Evolutionary conservation across 352 stramenopile species (phyloP).

Genomic region (Phytophthora constricta): DNA sequence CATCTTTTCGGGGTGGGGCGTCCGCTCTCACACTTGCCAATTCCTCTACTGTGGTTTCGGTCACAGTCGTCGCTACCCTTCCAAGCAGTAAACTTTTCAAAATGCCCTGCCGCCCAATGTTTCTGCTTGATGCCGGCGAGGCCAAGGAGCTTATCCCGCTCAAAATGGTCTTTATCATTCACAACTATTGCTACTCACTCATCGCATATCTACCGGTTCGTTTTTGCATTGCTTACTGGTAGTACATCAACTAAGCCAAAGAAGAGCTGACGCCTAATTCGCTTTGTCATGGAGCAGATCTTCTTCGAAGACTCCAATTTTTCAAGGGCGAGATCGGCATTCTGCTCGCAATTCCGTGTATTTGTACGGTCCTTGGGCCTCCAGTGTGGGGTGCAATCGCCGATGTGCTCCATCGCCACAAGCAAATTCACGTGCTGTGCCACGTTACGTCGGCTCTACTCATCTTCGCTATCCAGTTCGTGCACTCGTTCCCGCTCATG

Average conservation of each 20-base stretch:
- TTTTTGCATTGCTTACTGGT: neutral
- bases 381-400: conserved; percentile 58
- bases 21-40: too few species aligned
- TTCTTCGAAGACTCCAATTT: conserved; percentile 35
- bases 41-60: too few species aligned
- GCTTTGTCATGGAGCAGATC: conserved; percentile 19
- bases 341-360: conserved; percentile 50
- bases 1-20: too few species aligned
- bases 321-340: conserved; percentile 59
- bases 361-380: conserved; percentile 52
- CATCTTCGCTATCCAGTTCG: conserved; percentile 52
- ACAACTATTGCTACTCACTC: conserved; percentile 35
- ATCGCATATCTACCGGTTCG: conserved; percentile 34
- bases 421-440: conserved; percentile 52
- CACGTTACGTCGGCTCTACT: conserved; percentile 47
- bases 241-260: too few species aligned
- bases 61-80: too few species aligned
- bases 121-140: conserved; percentile 34
- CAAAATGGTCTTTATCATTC: conserved; percentile 28
- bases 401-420: conserved; percentile 50
- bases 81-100: neutral
- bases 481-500: conserved; percentile 42
- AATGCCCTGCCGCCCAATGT: conserved; percentile 28
- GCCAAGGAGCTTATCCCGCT: conserved; percentile 29
- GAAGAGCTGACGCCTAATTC: too few species aligned